These are phyloP conservation scores for Pythium phragmiticola DNA, from an alignment of 352 stramenopile species.

Conservation along the genomic window DNA sequence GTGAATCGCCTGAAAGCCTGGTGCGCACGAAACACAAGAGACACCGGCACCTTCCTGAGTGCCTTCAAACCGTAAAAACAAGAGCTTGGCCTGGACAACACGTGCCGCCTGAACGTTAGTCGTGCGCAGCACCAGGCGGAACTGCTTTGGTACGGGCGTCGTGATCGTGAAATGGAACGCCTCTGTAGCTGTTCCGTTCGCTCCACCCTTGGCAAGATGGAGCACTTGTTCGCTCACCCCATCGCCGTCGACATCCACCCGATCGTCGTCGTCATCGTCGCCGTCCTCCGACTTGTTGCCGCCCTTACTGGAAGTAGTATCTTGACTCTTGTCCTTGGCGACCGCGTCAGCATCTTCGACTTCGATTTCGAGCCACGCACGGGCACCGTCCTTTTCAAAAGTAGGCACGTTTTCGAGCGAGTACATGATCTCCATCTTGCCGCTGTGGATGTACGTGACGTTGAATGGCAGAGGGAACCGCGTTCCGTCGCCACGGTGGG, in stretches of 20 bases:
- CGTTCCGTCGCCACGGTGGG: constrained; percentile 18
- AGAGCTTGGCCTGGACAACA: constrained; percentile 52
- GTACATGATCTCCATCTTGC: constrained; percentile 66
- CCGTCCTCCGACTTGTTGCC: constrained; percentile 19
- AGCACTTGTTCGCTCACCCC: constrained; percentile 34
- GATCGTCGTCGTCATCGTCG: constrained; percentile 17
- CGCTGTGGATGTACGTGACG: constrained; percentile 49
- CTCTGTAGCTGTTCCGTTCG: constrained; percentile 67
- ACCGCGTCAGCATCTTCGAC: constrained; percentile 30
- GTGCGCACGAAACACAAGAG: constrained; percentile 49
- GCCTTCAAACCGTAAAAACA: constrained; percentile 48
- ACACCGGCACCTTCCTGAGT: constrained; percentile 55
- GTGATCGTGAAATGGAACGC: constrained; percentile 58
- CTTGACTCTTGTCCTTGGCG: background rate
- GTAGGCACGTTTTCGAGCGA: constrained; percentile 59
- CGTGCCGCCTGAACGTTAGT: constrained; percentile 40
- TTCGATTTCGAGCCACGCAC: constrained; percentile 75
- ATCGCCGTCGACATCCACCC: constrained; percentile 31
- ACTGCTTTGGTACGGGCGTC: constrained; percentile 40
- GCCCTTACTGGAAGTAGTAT: constrained; percentile 4
- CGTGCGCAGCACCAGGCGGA: constrained; percentile 58
- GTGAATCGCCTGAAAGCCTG: constrained; percentile 46
- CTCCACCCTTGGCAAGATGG: constrained; percentile 56
- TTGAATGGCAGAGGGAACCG: constrained; percentile 58
- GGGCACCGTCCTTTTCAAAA: constrained; percentile 50